These are phyloP conservation scores for Saccharomyces hybrid DNA, from an alignment of 1,139 yeast species.

Conservation along the genomic window DNA sequence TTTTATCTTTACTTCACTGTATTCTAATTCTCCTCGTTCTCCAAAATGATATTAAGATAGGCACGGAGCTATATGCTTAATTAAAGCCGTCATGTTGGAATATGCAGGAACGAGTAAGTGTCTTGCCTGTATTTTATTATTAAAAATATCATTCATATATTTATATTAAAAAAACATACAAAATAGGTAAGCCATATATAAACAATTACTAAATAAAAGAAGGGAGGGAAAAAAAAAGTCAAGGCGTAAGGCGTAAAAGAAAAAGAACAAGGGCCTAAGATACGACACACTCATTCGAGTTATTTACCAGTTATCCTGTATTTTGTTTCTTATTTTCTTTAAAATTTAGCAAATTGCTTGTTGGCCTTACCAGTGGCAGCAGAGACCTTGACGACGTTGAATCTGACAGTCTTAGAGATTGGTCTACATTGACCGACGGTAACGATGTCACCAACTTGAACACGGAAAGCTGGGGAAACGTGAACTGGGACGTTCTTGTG, in stretches of 20 bases:
- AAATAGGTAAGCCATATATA: not conserved
- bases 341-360: slow-evolving; percentile 95
- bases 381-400: slow-evolving; percentile 96
- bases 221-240: not conserved
- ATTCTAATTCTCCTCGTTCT: not conserved
- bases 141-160: not conserved
- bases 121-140: not conserved
- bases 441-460: slow-evolving; percentile 96
- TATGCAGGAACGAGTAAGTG: not conserved
- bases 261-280: not conserved
- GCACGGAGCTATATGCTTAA: not conserved
- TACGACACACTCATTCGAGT: not conserved
- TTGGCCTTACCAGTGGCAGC: slow-evolving; percentile 77
- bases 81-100: not conserved
- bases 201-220: not conserved
- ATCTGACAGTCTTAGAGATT: slow-evolving; percentile 98
- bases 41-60: not conserved
- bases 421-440: slow-evolving; percentile 99
- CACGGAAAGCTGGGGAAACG: slow-evolving; percentile 99
- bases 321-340: slow-evolving; percentile 33
- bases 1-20: not conserved
- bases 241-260: not conserved
- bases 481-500: slow-evolving; percentile 99
- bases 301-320: not conserved
- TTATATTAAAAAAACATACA: not conserved